phyloP scores from a whole-genome alignment of 2,329 filamentous ascomycete genomes.

The Cladophialophora carrionii region DNA sequence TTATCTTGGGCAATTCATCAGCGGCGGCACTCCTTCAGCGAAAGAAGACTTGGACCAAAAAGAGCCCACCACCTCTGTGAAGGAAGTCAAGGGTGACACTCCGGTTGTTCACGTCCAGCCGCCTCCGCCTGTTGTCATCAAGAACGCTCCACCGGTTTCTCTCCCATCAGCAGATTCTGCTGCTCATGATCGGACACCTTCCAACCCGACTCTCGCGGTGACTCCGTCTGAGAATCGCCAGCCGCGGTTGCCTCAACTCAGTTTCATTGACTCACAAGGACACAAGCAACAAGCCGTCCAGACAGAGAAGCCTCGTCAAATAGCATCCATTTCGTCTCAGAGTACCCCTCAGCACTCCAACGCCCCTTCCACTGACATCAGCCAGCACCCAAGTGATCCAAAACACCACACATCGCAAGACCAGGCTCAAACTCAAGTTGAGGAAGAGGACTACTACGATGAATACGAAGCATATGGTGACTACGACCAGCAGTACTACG shows the following conservation, averaged over 20 bases:
- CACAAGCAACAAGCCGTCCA: conserved; percentile 16
- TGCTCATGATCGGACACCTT: conserved; percentile 4
- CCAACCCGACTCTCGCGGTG: conserved; percentile 23
- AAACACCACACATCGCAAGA: conserved; percentile 10
- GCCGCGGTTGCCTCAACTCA: conserved; percentile 30
- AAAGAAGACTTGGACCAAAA: conserved; percentile 24
- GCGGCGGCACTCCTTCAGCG: conserved; percentile 39
- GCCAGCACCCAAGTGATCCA: conserved; percentile 2
- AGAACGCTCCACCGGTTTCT: conserved; percentile 12
- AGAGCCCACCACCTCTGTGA: conserved; percentile 30
- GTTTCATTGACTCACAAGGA: conserved; percentile 28
- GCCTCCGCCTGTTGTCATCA: conserved; percentile 33
- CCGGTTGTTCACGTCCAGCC: conserved; percentile 31
- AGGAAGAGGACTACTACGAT: conserved; percentile 20
- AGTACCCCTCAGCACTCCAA: conserved; percentile 16
- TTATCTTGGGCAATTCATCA: conserved; percentile 46
- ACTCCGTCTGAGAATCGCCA: conserved; percentile 17
- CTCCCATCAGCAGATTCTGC: background rate
- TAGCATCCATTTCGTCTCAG: background rate
- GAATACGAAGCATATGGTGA: conserved; percentile 24
- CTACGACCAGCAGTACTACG: conserved; percentile 18
- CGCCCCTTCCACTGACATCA: conserved; percentile 17
- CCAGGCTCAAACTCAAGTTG: conserved; percentile 5
- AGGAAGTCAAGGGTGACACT: conserved; percentile 27
- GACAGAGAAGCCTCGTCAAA: background rate